These are phyloP conservation scores for Vigna angularis DNA, from an alignment of 306 rosid genomes.

Conservation along the genomic window DNA sequence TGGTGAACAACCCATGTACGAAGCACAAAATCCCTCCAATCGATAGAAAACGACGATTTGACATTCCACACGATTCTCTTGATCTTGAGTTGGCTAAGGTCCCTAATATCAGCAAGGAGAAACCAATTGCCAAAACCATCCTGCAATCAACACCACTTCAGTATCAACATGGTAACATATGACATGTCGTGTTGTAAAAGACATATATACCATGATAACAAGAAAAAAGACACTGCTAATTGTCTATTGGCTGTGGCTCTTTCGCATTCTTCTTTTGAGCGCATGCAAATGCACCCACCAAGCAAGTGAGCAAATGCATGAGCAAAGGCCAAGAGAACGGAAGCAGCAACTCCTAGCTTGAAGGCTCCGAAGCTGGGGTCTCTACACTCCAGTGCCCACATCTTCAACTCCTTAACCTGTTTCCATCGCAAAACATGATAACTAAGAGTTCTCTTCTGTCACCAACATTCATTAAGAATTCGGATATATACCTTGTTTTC, in stretches of 20 bases:
- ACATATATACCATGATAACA: slow-evolving; percentile 66
- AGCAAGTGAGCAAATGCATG: slow-evolving; percentile 67
- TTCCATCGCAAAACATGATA: not conserved
- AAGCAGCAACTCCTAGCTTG: slow-evolving; percentile 79
- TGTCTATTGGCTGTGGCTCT: slow-evolving; percentile 59
- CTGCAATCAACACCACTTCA: slow-evolving; percentile 45
- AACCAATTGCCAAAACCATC: slow-evolving; percentile 54
- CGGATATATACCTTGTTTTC: slow-evolving; percentile 68
- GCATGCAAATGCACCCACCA: slow-evolving; percentile 73
- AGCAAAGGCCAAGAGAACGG: slow-evolving; percentile 60
- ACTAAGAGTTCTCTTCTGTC: not conserved
- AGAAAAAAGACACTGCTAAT: slow-evolving; percentile 59
- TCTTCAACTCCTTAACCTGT: slow-evolving; percentile 70
- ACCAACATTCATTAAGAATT: not conserved
- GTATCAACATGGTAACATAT: not conserved
- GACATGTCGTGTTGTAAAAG: not conserved
- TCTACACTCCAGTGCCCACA: slow-evolving; percentile 69
- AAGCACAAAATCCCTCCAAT: slow-evolving; percentile 86
- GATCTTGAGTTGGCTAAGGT: slow-evolving; percentile 68
- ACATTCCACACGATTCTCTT: slow-evolving; percentile 67
- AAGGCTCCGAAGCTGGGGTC: slow-evolving; percentile 77
- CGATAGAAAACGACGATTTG: slow-evolving; percentile 62
- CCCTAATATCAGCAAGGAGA: slow-evolving; percentile 68
- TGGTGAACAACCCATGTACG: slow-evolving; percentile 68
- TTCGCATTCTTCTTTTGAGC: slow-evolving; percentile 52